Evolutionary conservation across 1,284 basidiomycete genomes (phyloP).

Genomic region (Polyporus tsugae): DNA sequence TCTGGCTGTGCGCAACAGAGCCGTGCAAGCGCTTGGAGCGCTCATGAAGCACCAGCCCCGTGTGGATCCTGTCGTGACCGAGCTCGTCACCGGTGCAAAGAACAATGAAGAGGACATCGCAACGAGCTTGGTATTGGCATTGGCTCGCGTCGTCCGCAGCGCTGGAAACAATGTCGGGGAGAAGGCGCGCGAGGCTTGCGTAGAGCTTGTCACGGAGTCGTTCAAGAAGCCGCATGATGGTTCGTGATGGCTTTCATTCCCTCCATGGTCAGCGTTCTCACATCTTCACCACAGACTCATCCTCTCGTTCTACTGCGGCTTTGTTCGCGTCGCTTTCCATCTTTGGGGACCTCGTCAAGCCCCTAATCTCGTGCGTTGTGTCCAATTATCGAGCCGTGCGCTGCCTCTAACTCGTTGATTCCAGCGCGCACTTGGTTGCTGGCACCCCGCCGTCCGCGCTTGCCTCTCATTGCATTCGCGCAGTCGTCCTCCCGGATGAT

Average conservation of each 20-base stretch:
- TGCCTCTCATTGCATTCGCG: slow-evolving; percentile 72
- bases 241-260: slow-evolving; percentile 42
- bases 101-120: slow-evolving; percentile 79
- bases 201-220: slow-evolving; percentile 82
- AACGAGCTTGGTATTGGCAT: slow-evolving; percentile 78
- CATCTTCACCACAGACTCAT: slow-evolving; percentile 62
- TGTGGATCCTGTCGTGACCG: slow-evolving; percentile 88
- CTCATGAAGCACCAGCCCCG: slow-evolving; percentile 92
- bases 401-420: slow-evolving; percentile 15
- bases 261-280: background rate
- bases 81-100: slow-evolving; percentile 79
- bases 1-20: slow-evolving; percentile 81
- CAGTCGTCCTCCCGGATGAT: slow-evolving; percentile 61
- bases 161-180: slow-evolving; percentile 83
- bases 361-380: slow-evolving; percentile 72
- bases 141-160: slow-evolving; percentile 80
- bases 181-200: slow-evolving; percentile 73
- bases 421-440: slow-evolving; percentile 61
- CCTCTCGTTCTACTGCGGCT: slow-evolving; percentile 72
- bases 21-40: slow-evolving; percentile 87
- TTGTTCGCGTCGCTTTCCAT: slow-evolving; percentile 75
- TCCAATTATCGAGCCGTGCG: background rate
- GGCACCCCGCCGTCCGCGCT: slow-evolving; percentile 73
- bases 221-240: slow-evolving; percentile 81
- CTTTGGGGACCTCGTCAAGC: slow-evolving; percentile 70